phyloP scores from a whole-genome alignment of 192 early-diverging fungal genomes.

The Phycomyces blakesleeanus region DNA sequence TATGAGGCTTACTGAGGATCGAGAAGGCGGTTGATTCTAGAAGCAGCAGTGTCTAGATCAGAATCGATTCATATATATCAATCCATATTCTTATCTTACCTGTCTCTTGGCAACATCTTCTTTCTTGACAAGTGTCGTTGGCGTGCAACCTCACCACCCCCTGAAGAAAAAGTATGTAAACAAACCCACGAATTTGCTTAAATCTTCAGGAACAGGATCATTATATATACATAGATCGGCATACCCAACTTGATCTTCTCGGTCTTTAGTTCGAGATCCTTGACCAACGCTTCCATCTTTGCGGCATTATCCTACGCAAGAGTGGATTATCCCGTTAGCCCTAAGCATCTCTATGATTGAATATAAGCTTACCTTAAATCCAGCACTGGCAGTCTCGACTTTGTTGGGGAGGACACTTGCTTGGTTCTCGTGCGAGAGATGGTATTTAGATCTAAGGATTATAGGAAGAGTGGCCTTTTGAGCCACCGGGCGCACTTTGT shows the following conservation, averaged over 20 bases:
- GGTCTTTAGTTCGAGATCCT: slow-evolving; percentile 59
- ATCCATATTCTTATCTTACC: slow-evolving; percentile 37
- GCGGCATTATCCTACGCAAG: slow-evolving; percentile 68
- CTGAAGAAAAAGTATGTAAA: slow-evolving; percentile 32
- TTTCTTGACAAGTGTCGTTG: slow-evolving; percentile 78
- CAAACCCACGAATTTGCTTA: neutral
- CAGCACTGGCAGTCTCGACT: slow-evolving; percentile 60
- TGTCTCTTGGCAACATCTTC: slow-evolving; percentile 90
- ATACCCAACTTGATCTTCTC: slow-evolving; percentile 75
- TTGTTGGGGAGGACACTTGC: slow-evolving; percentile 64
- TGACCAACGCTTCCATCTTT: slow-evolving; percentile 63
- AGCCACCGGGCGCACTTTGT: neutral
- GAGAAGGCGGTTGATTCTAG: slow-evolving; percentile 66
- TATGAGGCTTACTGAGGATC: slow-evolving; percentile 61
- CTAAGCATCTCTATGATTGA: neutral
- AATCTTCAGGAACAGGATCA: no score
- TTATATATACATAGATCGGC: slow-evolving; percentile 5
- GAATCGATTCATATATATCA: neutral
- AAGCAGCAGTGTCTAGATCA: neutral
- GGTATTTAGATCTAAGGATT: slow-evolving; percentile 14
- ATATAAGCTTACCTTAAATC: slow-evolving; percentile 62
- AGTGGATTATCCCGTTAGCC: no score
- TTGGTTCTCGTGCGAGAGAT: slow-evolving; percentile 44
- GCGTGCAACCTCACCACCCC: slow-evolving; percentile 81
- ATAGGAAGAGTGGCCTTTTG: neutral